Conservation (phyloP, 1,284 basidiomycete species). For the Gomphus bonarii region DNA sequence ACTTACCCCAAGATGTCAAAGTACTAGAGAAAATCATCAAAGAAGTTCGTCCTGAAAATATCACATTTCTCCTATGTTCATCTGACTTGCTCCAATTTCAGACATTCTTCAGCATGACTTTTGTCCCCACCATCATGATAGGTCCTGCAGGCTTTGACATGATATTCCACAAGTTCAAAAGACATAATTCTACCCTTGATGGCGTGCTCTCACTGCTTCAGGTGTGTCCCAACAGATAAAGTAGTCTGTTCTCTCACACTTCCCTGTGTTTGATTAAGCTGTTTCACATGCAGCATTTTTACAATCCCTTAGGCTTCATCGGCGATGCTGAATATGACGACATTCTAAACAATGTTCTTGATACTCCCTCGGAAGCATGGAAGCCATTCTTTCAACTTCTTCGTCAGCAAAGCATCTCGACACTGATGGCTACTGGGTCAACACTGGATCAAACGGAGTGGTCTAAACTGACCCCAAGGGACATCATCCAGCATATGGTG, state of each 20-base stretch:
- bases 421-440: constrained; percentile 29
- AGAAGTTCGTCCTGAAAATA: constrained; percentile 27
- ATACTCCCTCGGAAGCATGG: constrained; percentile 14
- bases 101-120: constrained; percentile 55
- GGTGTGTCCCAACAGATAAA: constrained; percentile 24
- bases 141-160: constrained; percentile 47
- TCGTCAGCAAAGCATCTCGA: constrained; percentile 28
- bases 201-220: constrained; percentile 47
- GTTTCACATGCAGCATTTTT: constrained; percentile 56
- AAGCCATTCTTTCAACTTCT: constrained; percentile 17
- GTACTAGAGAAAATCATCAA: constrained; percentile 41
- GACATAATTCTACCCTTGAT: constrained; percentile 47
- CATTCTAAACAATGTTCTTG: constrained; percentile 21
- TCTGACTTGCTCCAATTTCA: constrained; percentile 17
- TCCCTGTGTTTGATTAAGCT: constrained; percentile 29
- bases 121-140: constrained; percentile 48
- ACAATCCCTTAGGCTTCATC: constrained; percentile 44
- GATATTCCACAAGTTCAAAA: constrained; percentile 42
- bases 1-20: constrained; percentile 34
- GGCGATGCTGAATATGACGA: constrained; percentile 1
- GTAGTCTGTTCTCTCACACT: background rate
- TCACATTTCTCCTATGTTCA: background rate
- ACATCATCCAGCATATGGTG: background rate
- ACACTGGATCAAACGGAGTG: constrained; percentile 16
- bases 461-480: constrained; percentile 10